A percentile compares a stretch with the other conserved stretches of the same genome.
phyloP scores from a whole-genome alignment of 164 flowering plant genomes.

The Brasenia schreberi region DNA sequence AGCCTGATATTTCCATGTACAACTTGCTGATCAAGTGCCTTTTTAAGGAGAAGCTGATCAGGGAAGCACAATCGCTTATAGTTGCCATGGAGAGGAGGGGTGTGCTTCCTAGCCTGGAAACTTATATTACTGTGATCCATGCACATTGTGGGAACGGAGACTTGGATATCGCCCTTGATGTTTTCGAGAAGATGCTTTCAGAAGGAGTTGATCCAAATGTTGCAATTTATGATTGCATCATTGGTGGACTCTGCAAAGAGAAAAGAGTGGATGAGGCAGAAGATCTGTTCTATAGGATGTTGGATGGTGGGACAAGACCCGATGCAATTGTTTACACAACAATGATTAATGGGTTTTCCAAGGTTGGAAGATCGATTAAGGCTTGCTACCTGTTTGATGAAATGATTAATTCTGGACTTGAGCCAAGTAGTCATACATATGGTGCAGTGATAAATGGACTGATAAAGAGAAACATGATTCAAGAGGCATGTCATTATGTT shows the following conservation, averaged over 20 bases:
- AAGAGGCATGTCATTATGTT: conserved; percentile 36
- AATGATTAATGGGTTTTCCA: conserved; percentile 52
- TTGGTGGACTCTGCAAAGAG: conserved; percentile 28
- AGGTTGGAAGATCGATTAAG: conserved; percentile 29
- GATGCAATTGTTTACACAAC: conserved; percentile 37
- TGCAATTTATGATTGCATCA: conserved; percentile 46
- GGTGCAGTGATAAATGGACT: conserved; percentile 49
- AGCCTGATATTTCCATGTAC: conserved; percentile 34
- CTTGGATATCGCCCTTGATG: conserved; percentile 20
- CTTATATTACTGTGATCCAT: conserved; percentile 35
- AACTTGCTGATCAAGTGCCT: conserved; percentile 52
- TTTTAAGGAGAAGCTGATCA: conserved; percentile 23
- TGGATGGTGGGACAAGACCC: conserved; percentile 34
- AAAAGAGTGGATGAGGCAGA: conserved; percentile 41
- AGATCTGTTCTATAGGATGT: conserved; percentile 35
- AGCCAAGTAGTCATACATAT: conserved; percentile 32
- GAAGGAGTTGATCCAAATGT: conserved; percentile 43
- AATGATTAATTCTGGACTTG: conserved; percentile 30
- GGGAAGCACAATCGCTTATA: conserved; percentile 22
- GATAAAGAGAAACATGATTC: conserved; percentile 36
- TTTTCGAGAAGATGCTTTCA: conserved; percentile 29
- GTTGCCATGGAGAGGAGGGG: conserved; percentile 26
- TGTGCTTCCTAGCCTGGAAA: conserved; percentile 28
- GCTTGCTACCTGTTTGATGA: conserved; percentile 33
- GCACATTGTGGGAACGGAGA: conserved; percentile 40